phyloP scores from a whole-genome alignment of 257 asterid species.

The Salvia splendens region DNA sequence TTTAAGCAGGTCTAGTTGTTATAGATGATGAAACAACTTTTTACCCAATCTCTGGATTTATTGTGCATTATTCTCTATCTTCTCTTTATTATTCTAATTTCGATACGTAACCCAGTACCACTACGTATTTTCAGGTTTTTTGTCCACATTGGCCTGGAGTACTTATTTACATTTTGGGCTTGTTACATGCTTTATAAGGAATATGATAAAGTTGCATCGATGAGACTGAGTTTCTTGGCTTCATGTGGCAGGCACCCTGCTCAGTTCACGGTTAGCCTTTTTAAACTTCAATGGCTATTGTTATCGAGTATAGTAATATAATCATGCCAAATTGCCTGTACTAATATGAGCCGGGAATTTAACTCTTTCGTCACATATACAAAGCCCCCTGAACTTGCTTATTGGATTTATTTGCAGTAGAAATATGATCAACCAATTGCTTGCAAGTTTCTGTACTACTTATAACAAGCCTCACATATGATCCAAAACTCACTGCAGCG shows the following conservation, averaged over 20 bases:
- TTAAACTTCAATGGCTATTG: constrained; percentile 23
- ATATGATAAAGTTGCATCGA: constrained; percentile 72
- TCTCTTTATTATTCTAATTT: constrained; percentile 15
- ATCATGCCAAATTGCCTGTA: not conserved
- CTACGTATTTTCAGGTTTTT: constrained; percentile 68
- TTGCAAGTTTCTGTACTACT: not conserved
- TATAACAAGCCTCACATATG: no score
- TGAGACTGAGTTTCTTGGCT: constrained; percentile 85
- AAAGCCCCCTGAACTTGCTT: not conserved
- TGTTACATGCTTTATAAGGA: constrained; percentile 92
- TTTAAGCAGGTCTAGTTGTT: not conserved
- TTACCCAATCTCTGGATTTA: constrained; percentile 11
- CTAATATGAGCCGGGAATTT: constrained; percentile 1
- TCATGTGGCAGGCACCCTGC: constrained; percentile 72
- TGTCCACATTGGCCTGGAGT: constrained; percentile 79
- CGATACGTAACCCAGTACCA: not conserved
- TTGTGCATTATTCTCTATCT: not conserved
- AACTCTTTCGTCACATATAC: not conserved
- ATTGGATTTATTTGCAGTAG: not conserved
- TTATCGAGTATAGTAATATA: constrained; percentile 7
- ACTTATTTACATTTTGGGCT: constrained; percentile 84
- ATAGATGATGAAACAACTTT: not conserved
- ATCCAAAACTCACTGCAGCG: no score
- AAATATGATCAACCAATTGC: not conserved
- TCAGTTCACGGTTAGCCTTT: constrained; percentile 84